Conservation (phyloP, 2,329 filamentous ascomycete species). For the Mycosphaerella sp. region DNA sequence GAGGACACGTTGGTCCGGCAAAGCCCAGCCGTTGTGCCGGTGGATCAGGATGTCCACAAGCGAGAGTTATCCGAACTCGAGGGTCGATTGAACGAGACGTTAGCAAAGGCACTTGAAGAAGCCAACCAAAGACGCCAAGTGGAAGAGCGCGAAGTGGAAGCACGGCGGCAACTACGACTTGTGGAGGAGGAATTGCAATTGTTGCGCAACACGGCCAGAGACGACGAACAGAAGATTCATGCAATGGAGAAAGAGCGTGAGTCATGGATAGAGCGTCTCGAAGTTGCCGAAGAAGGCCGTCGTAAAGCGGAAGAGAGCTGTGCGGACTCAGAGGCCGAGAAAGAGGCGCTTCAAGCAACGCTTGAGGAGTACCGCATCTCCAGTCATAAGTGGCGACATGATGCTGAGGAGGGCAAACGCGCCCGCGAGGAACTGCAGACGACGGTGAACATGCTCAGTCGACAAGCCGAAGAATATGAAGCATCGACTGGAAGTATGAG, state of each 20-base stretch:
- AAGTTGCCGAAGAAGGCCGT: constrained; percentile 31
- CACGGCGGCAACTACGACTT: constrained; percentile 40
- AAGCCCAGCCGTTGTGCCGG: constrained; percentile 25
- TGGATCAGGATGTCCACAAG: constrained; percentile 24
- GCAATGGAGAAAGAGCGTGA: constrained; percentile 41
- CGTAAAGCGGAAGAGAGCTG: constrained; percentile 26
- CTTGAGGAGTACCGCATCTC: constrained; percentile 59
- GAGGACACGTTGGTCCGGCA: constrained; percentile 32
- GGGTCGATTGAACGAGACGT: constrained; percentile 26
- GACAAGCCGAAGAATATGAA: constrained; percentile 78
- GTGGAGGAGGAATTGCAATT: constrained; percentile 46
- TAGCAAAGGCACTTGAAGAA: constrained; percentile 36
- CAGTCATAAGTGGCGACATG: constrained; percentile 52
- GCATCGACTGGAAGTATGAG: constrained; percentile 54
- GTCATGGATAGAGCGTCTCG: constrained; percentile 36
- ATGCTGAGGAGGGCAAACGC: constrained; percentile 50
- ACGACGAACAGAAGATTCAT: constrained; percentile 39
- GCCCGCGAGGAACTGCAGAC: constrained; percentile 61
- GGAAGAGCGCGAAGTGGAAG: constrained; percentile 42
- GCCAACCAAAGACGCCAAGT: constrained; percentile 34
- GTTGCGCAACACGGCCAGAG: constrained; percentile 38
- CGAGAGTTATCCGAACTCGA: constrained; percentile 20
- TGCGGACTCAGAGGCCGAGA: constrained; percentile 49
- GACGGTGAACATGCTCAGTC: constrained; percentile 63
- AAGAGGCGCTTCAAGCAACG: constrained; percentile 54